phyloP scores from a whole-genome alignment of 1,284 basidiomycete genomes.

The Leccinum subfulvum region DNA sequence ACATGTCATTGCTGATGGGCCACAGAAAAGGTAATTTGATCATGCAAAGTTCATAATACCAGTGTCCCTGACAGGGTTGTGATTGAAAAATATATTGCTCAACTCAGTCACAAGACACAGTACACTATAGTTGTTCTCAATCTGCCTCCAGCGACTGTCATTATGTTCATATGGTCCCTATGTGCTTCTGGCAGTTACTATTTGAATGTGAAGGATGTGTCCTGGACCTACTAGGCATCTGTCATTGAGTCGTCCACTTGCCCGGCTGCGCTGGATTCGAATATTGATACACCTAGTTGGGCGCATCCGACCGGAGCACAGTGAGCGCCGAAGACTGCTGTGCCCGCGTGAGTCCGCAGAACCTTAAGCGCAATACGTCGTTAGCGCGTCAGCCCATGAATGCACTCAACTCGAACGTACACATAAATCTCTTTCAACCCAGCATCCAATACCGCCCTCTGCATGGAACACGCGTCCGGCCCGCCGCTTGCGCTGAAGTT shows the following conservation, averaged over 20 bases:
- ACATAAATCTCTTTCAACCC: slow-evolving; percentile 67
- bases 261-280: slow-evolving; percentile 48
- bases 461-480: slow-evolving; percentile 68
- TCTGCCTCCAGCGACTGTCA: too few species aligned
- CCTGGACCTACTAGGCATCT: too few species aligned
- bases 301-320: slow-evolving; percentile 46
- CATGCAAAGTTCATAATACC: too few species aligned
- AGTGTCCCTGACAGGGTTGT: too few species aligned
- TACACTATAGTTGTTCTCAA: too few species aligned
- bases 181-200: too few species aligned
- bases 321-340: slow-evolving; percentile 42
- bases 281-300: slow-evolving; percentile 68
- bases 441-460: slow-evolving; percentile 66
- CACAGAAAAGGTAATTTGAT: too few species aligned
- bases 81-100: too few species aligned
- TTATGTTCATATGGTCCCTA: too few species aligned
- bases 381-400: not conserved
- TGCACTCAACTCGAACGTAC: slow-evolving; percentile 42
- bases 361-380: slow-evolving; percentile 36
- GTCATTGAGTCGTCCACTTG: slow-evolving; percentile 46
- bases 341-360: slow-evolving; percentile 55
- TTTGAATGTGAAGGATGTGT: too few species aligned
- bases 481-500: slow-evolving; percentile 58
- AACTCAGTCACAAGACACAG: too few species aligned
- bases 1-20: too few species aligned